Evolutionary conservation across 192 early-diverging fungal species (phyloP).

Genomic region (Spizellomyces sp.): DNA sequence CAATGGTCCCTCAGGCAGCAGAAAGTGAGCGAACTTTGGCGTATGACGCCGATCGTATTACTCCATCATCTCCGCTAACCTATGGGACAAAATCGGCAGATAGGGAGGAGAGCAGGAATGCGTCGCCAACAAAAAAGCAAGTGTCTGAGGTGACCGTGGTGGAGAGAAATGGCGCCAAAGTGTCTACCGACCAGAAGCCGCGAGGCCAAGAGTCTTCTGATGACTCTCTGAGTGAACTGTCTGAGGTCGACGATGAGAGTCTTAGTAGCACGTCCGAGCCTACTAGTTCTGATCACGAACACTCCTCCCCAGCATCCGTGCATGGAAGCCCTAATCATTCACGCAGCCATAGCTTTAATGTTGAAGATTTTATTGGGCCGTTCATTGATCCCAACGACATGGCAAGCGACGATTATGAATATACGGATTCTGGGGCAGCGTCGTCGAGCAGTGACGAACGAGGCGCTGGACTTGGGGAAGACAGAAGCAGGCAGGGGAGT

Average conservation of each 20-base stretch:
- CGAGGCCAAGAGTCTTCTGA: background rate
- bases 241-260: slow-evolving; percentile 9
- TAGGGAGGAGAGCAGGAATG: background rate
- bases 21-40: slow-evolving; percentile 22
- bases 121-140: background rate
- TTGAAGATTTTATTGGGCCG: slow-evolving; percentile 20
- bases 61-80: background rate
- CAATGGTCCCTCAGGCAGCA: slow-evolving; percentile 18
- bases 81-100: background rate
- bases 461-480: no score
- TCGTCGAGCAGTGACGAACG: background rate
- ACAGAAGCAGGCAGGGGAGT: no score
- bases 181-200: background rate
- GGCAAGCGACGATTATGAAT: slow-evolving; percentile 26
- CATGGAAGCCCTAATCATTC: slow-evolving; percentile 1
- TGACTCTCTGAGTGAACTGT: slow-evolving; percentile 21
- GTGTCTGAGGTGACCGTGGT: background rate
- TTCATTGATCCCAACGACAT: slow-evolving; percentile 27
- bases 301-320: background rate
- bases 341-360: background rate
- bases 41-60: slow-evolving; percentile 1
- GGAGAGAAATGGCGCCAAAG: background rate
- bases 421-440: slow-evolving; percentile 13
- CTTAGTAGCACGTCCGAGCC: slow-evolving; percentile 4
- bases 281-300: background rate